Evolutionary conservation across 2,329 filamentous ascomycete genomes (phyloP), one percentile per base, ranked within the genome.

Genomic region (Xylariaceae sp.): DNA sequence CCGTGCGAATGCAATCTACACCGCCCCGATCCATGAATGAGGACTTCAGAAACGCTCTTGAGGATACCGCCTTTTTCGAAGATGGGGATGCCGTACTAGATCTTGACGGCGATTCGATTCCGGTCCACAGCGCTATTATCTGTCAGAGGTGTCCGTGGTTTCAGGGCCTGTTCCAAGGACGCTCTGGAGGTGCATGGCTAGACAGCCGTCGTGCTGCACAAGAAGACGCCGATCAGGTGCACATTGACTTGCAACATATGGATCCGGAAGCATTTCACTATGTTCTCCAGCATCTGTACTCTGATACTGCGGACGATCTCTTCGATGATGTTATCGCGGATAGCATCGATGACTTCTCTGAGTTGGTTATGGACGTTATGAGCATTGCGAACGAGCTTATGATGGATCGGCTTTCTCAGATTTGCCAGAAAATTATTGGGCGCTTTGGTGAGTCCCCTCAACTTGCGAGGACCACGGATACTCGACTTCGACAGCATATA

Each of bases 81-180:
- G 85, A 88, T 55, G 85, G 81, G 3, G 90, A 98, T 62, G 76
- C 89, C 6, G 61, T 91, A 4, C 69, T 97, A 15, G 83, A 95
- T 51, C 73, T 97, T 9, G 80, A 87, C 44, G 85, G 83, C 17
- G 78, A 79, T n/a, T 83, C 83, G 19, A 67, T 89, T 26, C 68
- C 72, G 12, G 83, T 85, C 1, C 93, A 98, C 56, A 91, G 88
- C 49, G 73, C 82, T 4, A 64, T 97, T 3, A 63, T 96, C 28
- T 90, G 89, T 50, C 82, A 84, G 55, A 76, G 93, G 50, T 96
- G 90, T 54, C 89, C 89, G 0, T 98, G 96, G 72, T 98, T 98
- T 50, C 74, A 91, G 48, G 87, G 86, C 1, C 73, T 98, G 33
- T 97, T 96, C 63, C 75, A 87, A 53, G 93, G 93, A n/a, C 83